Evolutionary conservation across 2,329 filamentous ascomycete species (phyloP), one percentile per base, ranked within the genome.

Genomic region (Alternaria sp.): DNA sequence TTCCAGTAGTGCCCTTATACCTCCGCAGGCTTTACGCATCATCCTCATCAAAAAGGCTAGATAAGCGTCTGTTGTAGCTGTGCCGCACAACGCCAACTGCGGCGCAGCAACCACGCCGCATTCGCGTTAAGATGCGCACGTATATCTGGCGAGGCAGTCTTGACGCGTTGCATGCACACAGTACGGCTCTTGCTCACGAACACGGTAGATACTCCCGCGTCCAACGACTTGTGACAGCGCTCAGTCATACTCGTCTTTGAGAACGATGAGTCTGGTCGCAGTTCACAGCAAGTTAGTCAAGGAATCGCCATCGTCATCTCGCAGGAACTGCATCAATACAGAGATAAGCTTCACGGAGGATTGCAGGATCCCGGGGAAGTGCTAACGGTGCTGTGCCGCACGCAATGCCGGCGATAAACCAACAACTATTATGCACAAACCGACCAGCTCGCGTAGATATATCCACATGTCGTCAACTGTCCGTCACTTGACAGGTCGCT

Each of bases 71-170:
- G 52, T 21, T 43, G 23, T 49, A 45, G 40, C 57, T 46, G 47
- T 25, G 57, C 49, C 57, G 26, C 57, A 43, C 49, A 54, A 40
- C 26, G 49, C 57, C 28, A 45, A 12, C 19, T 53, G 15, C 46
- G 57, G 57, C 47, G 25, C 30, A 32, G 49, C 49, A 46, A 53
- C 57, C 21, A 54, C 49, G 57, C 57, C 57, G 57, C 57, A 59
- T 4, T 25, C 21, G n/a, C 43, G 44, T 30, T 23, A 13, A 54
- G 32, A 36, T n/a, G 36, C 19, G 43, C 40, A 51, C 46, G 5
- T 44, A 36, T 26, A 19, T 21, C 26, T 19, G 47, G 36, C 36
- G 52, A 53, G 46, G 56, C 56, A 53, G 32, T 52, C 11, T 43
- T 40, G 26, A 50, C 4, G 40, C 36, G 17, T 19, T 17, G 17